Base-by-base conservation (phyloP, 1,284 basidiomycete species). In the Ganoderma sp. region DNA sequence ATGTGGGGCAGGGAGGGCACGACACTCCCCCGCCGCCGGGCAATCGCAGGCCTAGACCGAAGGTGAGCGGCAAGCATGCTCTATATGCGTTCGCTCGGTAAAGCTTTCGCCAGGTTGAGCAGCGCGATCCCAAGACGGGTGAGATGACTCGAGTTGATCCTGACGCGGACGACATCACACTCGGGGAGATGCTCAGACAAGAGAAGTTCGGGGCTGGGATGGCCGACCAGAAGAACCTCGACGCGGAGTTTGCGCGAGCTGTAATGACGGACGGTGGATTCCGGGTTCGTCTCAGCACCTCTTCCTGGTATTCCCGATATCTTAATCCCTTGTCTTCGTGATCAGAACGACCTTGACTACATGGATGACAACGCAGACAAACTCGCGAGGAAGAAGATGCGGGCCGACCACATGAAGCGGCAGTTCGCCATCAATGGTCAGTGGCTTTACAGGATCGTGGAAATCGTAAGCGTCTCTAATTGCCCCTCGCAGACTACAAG, bases 331-430 rank as follows among this genome's bases (percentile, higher is more conserved):
- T 32, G 3, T 32, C 32, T 54, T 32, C 52, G 7, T 22, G 17
- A 17, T 69, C 69, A 94, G 90, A 90, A 92, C 74, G 88, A 96
- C 77, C 81, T 96, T 28, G 97, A 99, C 61, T 98, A 99, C 75
- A 92, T 98, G 73, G 98, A 99, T 73, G 97, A 99, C 71, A 97
- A 98, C 78, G 96, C 95, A 0, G 96, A 98, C 75, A 91, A 90
- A 72, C 86, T 99, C 0, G 96, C 94, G 41, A 85, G 95, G 69
- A 91, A 95, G 78, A 97, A 97, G 81, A 96, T 98, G 93, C 93
- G 96, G 69, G 90, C 90, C 14, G 98, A 99, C 77, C 95, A 93
- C 32, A 93, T 98, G 90, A 99, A 97, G 81, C 88, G 97, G 45
- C 93, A 96, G 73, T 99, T 99, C 79, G 98, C 98, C 17, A 95